These are phyloP conservation scores for Claviceps spartinae DNA, from an alignment of 2,329 filamentous ascomycete genomes.

Conservation along the genomic window DNA sequence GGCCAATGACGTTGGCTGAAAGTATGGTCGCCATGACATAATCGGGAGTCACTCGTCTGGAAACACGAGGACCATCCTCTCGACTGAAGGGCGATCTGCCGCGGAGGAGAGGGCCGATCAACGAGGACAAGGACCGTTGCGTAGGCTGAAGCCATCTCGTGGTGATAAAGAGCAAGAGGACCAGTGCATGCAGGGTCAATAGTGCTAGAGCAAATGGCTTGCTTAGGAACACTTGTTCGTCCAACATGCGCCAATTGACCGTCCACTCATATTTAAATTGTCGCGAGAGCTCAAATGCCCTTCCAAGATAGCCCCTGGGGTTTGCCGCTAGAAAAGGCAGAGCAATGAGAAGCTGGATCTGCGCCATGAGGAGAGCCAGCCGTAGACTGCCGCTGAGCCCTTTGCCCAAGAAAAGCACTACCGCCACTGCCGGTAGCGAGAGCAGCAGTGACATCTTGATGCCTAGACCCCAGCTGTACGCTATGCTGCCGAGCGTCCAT, in stretches of 20 bases:
- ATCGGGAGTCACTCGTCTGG: conserved; percentile 47
- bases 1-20: conserved; percentile 61
- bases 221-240: conserved; percentile 64
- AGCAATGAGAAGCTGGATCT: conserved; percentile 58
- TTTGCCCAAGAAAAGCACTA: conserved; percentile 60
- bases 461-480: conserved; percentile 70
- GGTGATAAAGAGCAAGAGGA: conserved; percentile 53
- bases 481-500: conserved; percentile 60
- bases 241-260: conserved; percentile 95
- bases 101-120: conserved; percentile 33
- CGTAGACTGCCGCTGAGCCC: conserved; percentile 53
- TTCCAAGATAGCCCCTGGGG: conserved; percentile 56
- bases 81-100: conserved; percentile 30
- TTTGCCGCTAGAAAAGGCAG: conserved; percentile 57
- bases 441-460: conserved; percentile 91
- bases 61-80: conserved; percentile 42
- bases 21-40: conserved; percentile 69
- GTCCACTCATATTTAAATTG: conserved; percentile 97
- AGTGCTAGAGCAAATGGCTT: conserved; percentile 54
- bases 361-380: conserved; percentile 56
- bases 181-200: conserved; percentile 47
- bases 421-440: conserved; percentile 64
- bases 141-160: conserved; percentile 62
- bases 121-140: conserved; percentile 39
- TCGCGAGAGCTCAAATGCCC: conserved; percentile 82